Conservation (phyloP, 768 basidiomycete genomes). For the Suillus lakei region DNA sequence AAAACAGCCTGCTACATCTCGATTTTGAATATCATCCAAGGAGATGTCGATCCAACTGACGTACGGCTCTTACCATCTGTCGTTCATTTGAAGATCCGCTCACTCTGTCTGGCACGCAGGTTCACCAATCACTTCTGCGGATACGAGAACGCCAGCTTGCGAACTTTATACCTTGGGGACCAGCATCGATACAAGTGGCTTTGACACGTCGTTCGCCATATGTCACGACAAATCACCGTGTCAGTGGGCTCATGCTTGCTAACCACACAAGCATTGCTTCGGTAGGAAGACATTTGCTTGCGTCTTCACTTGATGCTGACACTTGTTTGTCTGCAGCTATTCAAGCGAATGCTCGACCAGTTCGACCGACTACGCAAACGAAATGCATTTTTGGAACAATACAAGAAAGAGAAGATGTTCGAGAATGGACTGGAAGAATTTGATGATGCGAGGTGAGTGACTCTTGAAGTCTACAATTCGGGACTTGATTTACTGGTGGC, state of each 20-base stretch:
- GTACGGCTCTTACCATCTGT: conserved; percentile 43
- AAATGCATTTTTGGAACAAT: conserved; percentile 96
- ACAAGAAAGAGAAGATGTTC: conserved; percentile 97
- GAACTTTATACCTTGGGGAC: conserved; percentile 99
- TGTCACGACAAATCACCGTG: conserved; percentile 85
- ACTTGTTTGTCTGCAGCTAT: conserved; percentile 57
- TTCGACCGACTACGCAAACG: conserved; percentile 86
- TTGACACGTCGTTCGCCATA: conserved; percentile 91
- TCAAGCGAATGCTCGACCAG: conserved; percentile 95
- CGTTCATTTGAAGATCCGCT: background rate
- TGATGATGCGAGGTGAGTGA: conserved; percentile 87
- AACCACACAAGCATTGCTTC: conserved; percentile 99
- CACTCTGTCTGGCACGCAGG: conserved; percentile 48
- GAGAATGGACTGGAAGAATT: conserved; percentile 94
- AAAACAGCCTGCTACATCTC: conserved; percentile 97
- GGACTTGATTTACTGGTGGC: background rate
- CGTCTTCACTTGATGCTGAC: background rate
- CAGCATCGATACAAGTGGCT: conserved; percentile 97
- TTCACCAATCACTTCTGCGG: conserved; percentile 95
- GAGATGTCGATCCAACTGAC: conserved; percentile 97
- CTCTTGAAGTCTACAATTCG: background rate
- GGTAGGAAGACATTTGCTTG: conserved; percentile 48
- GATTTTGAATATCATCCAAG: conserved; percentile 97
- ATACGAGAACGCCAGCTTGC: conserved; percentile 97
- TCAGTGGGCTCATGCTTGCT: conserved; percentile 97